Evolutionary conservation across 768 basidiomycete genomes (phyloP).

Genomic region (Suillus subluteus): DNA sequence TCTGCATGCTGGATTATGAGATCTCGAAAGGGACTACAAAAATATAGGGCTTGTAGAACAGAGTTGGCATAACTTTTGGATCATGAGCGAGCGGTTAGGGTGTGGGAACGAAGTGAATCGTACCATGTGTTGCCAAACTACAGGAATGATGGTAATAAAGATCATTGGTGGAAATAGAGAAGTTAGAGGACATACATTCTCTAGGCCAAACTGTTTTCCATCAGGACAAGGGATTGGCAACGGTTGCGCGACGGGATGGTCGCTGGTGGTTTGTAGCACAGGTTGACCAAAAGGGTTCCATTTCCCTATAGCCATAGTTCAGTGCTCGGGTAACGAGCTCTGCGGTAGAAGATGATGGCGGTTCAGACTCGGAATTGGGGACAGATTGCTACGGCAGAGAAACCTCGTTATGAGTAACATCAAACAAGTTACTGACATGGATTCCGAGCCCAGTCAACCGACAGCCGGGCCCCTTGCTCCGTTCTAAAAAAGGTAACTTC

Average conservation of each 20-base stretch:
- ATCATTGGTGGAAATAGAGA: conserved; percentile 1
- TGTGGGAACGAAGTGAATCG: conserved; percentile 23
- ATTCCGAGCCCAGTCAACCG: conserved; percentile 18
- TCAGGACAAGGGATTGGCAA: conserved; percentile 59
- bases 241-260: conserved; percentile 32
- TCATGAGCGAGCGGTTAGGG: conserved; percentile 21
- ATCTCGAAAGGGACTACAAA: conserved; percentile 91
- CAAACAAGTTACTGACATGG: conserved; percentile 21
- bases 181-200: conserved; percentile 74
- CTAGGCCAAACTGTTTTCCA: conserved; percentile 91
- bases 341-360: conserved; percentile 4
- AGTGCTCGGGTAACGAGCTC: conserved; percentile 11
- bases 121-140: conserved; percentile 98
- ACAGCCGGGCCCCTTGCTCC: conserved; percentile 18
- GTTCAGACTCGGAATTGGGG: conserved; percentile 18
- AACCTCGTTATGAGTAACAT: conserved; percentile 9
- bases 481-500: conserved; percentile 19
- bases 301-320: conserved; percentile 41
- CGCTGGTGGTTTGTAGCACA: conserved; percentile 21
- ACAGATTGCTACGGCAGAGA: conserved; percentile 16
- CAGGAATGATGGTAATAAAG: conserved; percentile 15
- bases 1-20: conserved; percentile 77
- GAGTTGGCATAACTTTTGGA: conserved; percentile 90
- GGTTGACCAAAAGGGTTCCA: conserved; percentile 41
- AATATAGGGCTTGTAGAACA: conserved; percentile 96